Conservation (phyloP, 495 filamentous ascomycete species). For the Neurospora sp. region DNA sequence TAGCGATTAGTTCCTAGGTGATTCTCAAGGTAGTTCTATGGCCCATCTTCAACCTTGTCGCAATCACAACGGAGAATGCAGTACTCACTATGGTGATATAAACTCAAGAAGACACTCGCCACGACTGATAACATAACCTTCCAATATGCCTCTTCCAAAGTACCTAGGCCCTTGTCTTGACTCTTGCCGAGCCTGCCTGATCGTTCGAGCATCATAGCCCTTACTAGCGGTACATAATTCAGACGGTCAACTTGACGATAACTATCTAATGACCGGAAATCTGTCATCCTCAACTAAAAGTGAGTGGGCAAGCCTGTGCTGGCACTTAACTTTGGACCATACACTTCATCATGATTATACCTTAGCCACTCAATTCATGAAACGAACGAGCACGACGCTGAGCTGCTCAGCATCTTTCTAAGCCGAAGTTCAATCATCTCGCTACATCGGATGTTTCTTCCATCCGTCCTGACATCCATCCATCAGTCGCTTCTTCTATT, state of each 20-base stretch:
- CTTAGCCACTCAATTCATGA: not conserved
- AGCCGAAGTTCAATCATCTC: too few species aligned
- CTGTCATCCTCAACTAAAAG: not conserved
- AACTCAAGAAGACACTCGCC: not conserved
- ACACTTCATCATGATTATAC: not conserved
- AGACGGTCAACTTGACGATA: not conserved
- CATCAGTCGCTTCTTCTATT: too few species aligned
- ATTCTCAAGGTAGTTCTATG: not conserved
- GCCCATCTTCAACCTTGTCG: not conserved
- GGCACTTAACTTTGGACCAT: not conserved
- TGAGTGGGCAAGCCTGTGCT: not conserved
- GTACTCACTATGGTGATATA: too few species aligned
- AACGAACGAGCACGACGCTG: not conserved
- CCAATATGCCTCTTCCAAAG: not conserved
- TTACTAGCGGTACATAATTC: not conserved
- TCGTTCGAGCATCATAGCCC: not conserved
- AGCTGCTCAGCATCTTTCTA: too few species aligned
- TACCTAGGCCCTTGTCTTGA: not conserved
- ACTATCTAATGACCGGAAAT: not conserved
- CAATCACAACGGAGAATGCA: not conserved
- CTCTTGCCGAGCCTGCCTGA: not conserved
- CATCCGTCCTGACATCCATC: too few species aligned
- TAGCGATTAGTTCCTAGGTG: not conserved
- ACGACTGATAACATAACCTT: not conserved
- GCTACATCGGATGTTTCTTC: too few species aligned